These are phyloP conservation scores for Jackrogersella minutella DNA, from an alignment of 495 filamentous ascomycete species.

Conservation along the genomic window DNA sequence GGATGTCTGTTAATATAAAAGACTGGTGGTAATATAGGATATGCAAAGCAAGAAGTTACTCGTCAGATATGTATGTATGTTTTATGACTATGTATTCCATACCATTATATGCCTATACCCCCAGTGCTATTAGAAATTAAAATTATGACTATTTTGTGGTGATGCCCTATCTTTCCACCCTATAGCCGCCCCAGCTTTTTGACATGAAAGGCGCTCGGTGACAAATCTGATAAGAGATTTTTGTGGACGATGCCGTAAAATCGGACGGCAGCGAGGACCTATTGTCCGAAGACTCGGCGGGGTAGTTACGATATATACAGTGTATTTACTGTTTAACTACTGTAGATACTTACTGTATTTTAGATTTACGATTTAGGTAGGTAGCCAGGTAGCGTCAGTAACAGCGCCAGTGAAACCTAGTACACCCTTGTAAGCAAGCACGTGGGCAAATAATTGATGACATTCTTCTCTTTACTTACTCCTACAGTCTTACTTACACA, in stretches of 20 bases:
- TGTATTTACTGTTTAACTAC: not conserved
- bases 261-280: not conserved
- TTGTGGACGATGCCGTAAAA: not conserved
- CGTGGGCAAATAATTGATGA: too few species aligned
- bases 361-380: too few species aligned
- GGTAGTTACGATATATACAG: not conserved
- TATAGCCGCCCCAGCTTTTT: too few species aligned
- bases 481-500: too few species aligned
- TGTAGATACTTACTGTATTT: not conserved
- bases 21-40: not conserved
- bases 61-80: not conserved
- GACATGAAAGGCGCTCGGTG: conserved; percentile 13
- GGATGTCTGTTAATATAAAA: conserved; percentile 3
- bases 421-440: too few species aligned
- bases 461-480: conserved; percentile 5
- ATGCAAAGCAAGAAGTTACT: not conserved
- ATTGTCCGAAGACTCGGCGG: not conserved
- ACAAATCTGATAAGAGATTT: not conserved
- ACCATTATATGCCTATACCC: too few species aligned
- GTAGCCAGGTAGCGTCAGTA: too few species aligned
- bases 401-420: too few species aligned
- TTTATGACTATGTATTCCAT: too few species aligned
- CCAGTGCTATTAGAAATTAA: too few species aligned
- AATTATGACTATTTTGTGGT: too few species aligned
- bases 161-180: too few species aligned